Conservation (phyloP, 2,329 filamentous ascomycete species). For the Paraconiothyrium sp. region DNA sequence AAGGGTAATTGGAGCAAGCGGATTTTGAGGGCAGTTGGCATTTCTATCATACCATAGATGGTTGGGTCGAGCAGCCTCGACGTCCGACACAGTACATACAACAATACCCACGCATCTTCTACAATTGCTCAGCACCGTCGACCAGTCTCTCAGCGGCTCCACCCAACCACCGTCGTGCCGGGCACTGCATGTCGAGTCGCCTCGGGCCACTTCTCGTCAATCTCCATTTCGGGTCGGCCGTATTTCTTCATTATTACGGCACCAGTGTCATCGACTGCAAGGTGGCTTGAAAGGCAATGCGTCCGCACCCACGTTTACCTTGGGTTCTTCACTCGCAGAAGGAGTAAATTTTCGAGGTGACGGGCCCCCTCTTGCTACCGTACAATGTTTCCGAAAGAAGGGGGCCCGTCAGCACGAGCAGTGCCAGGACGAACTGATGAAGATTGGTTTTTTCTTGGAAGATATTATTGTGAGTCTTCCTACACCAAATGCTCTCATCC, state of each 20-base stretch:
- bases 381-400: not conserved
- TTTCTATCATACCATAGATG: not conserved
- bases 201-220: too few species aligned
- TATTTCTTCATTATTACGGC: too few species aligned
- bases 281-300: too few species aligned
- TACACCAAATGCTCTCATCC: not conserved
- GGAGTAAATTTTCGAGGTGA: not conserved
- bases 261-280: too few species aligned
- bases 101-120: not conserved
- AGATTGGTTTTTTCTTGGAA: not conserved
- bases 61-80: slow-evolving; percentile 8
- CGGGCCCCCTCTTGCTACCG: not conserved
- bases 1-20: slow-evolving; percentile 16
- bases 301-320: too few species aligned
- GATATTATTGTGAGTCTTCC: not conserved
- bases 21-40: slow-evolving; percentile 1
- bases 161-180: too few species aligned
- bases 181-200: too few species aligned
- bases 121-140: not conserved
- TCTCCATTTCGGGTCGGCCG: too few species aligned
- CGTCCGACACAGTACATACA: not conserved
- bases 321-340: not conserved
- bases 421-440: not conserved
- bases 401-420: not conserved
- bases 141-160: not conserved